These are phyloP conservation scores for Acanthochlamys bracteata DNA, from an alignment of 106 monocot species.

Conservation along the genomic window DNA sequence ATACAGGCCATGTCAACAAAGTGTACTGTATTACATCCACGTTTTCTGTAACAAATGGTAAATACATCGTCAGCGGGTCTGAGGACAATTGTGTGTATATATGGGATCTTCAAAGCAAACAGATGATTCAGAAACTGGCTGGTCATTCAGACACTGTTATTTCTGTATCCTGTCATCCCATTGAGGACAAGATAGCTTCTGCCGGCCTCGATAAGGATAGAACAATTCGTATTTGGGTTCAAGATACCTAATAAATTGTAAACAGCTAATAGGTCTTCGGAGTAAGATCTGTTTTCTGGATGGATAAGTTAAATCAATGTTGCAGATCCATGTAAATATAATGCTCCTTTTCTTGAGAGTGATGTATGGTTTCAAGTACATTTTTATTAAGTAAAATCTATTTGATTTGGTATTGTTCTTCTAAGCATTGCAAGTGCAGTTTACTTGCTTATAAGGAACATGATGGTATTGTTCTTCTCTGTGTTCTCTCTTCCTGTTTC, in stretches of 20 bases:
- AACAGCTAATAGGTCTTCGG: no score
- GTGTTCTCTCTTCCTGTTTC: conserved; percentile 46
- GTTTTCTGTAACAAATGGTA: conserved; percentile 87
- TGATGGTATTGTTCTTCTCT: conserved; percentile 73
- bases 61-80: conserved; percentile 88
- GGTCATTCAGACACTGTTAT: conserved; percentile 82
- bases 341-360: no score
- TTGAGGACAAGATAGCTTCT: conserved; percentile 75
- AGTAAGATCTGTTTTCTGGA: no score
- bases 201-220: conserved; percentile 70
- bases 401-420: not conserved
- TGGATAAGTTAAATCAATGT: no score
- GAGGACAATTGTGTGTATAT: conserved; percentile 82
- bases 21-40: conserved; percentile 71
- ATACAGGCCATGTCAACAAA: conserved; percentile 79
- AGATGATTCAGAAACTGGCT: conserved; percentile 83
- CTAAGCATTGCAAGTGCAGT: not conserved
- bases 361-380: no score
- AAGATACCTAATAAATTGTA: conserved; percentile 18
- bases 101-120: conserved; percentile 91
- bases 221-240: conserved; percentile 76
- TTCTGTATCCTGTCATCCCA: conserved; percentile 86
- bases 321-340: no score
- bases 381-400: conserved; percentile 4
- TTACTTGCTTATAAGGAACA: conserved; percentile 53